Evolutionary conservation across 225 moss, liverwort and hornwort species (phyloP).

Genomic region (Thuidium tamariscinum): DNA sequence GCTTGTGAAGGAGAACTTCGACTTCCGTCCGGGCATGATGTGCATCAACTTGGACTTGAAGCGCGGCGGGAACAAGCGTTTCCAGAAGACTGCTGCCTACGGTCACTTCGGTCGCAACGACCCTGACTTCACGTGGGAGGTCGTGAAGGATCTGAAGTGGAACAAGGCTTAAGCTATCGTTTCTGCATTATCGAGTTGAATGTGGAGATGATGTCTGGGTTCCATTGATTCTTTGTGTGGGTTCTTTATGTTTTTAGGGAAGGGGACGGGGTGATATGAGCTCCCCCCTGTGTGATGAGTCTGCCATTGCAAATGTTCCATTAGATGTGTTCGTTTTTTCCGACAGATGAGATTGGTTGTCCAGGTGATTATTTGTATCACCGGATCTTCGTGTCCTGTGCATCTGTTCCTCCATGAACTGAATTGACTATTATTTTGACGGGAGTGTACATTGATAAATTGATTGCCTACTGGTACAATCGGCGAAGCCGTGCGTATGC

Average conservation of each 20-base stretch:
- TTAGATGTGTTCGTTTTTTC: not conserved
- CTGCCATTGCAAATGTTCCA: not conserved
- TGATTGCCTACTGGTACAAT: not conserved
- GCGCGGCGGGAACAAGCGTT: slow-evolving; percentile 77
- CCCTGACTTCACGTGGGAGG: slow-evolving; percentile 86
- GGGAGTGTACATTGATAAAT: not conserved
- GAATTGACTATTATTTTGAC: not conserved
- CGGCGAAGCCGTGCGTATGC: not conserved
- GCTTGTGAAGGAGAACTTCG: slow-evolving; percentile 66
- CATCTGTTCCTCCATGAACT: not conserved
- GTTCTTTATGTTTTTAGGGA: not conserved
- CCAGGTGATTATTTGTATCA: not conserved
- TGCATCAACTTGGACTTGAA: slow-evolving; percentile 79
- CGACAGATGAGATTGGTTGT: not conserved
- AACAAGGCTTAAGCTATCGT: not conserved
- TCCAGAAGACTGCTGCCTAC: slow-evolving; percentile 88
- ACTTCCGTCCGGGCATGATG: slow-evolving; percentile 88
- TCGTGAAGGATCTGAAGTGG: slow-evolving; percentile 75
- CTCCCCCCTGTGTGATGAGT: not conserved
- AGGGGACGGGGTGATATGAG: slow-evolving; percentile 47
- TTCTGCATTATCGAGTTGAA: not conserved
- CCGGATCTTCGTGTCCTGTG: not conserved
- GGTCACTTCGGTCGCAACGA: slow-evolving; percentile 67
- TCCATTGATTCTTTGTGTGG: not conserved
- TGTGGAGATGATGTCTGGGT: too few relatives aligned